Base-by-base conservation (phyloP, 2,329 filamentous ascomycete species). In the Aspergillus chevalieri region DNA sequence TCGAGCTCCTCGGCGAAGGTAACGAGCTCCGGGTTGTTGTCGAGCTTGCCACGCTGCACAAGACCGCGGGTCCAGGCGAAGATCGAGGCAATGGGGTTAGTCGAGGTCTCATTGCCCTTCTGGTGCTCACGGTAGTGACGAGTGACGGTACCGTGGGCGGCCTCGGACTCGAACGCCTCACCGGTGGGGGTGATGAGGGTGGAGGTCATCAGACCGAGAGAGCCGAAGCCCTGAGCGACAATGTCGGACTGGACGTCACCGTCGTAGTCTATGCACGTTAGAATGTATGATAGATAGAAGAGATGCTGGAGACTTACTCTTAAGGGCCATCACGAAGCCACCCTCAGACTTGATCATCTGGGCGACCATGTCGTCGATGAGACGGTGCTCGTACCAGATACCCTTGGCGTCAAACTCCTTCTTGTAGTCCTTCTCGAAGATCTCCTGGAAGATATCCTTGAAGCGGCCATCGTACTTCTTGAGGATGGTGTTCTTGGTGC, bases 301-400 rank as follows among this genome's bases (percentile, higher is more conserved):
- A 8, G 7, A 4, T 44, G 14, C 5, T 15, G n/a, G 6, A 36
- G 47, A 78, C 84, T 73, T 70, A 95, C 89, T 97, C 86, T 98
- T 98, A 72, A 97, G 83, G 55, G 93, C 93, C 80, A 97, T 96
- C 70, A 97, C 83, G 75, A 93, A 96, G 56, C 93, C 93, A 62
- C 93, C 93, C 65, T 86, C 83, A 75, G 87, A 93, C 87, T 98
- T 98, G 80, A 98, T 87, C 93, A 98, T 98, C 81, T 98, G 93
- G 45, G 93, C 93, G 57, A 98, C 93, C 93, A 98, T 97, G 76
- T 98, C 93, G 75, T 98, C 93, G 67, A 98, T 97, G 61, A 98
- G 80, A 66, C 93, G 87, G 78, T 98, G 93, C 84, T 98, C 93
- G 71, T 98, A 97, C 93, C 93, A 97, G 76, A 97, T 95, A 56